Conservation (phyloP, 2,329 filamentous ascomycete species). For the Neofusicoccum cordaticola region DNA sequence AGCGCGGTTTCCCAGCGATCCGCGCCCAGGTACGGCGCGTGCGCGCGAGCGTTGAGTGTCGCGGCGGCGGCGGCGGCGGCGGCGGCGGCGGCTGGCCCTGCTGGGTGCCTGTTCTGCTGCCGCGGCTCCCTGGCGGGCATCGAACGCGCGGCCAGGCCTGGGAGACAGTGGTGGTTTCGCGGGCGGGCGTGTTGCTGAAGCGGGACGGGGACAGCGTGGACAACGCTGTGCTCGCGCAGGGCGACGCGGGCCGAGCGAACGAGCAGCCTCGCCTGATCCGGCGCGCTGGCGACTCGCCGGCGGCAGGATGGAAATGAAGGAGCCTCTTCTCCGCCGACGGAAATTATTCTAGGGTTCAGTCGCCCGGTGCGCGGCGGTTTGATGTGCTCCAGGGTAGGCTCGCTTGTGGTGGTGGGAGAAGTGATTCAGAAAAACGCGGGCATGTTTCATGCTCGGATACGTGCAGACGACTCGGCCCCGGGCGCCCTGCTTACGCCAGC, state of each 20-base stretch:
- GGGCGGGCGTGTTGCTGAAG: constrained; percentile 13
- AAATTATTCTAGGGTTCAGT: constrained; percentile 18
- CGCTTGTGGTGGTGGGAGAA: constrained; percentile 12
- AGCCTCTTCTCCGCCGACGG: constrained; percentile 19
- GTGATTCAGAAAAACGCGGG: constrained; percentile 14
- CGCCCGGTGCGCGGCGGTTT: constrained; percentile 15
- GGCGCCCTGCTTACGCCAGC: constrained; percentile 11
- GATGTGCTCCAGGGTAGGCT: constrained; percentile 17
- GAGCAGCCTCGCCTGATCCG: constrained; percentile 13
- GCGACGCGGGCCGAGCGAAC: constrained; percentile 13
- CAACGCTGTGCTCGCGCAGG: background rate
- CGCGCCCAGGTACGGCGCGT: constrained; percentile 8
- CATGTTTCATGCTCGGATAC: constrained; percentile 16
- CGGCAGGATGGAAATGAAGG: constrained; percentile 18
- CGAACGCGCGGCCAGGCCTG: constrained; percentile 21
- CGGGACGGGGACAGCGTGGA: constrained; percentile 14
- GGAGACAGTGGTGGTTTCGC: constrained; percentile 38
- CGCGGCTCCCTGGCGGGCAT: background rate
- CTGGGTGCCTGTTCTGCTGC: background rate
- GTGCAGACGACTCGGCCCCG: constrained; percentile 12
- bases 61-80: background rate
- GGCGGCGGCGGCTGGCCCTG: background rate
- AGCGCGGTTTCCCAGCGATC: background rate
- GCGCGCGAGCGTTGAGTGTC: background rate
- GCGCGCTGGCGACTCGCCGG: constrained; percentile 12